Evolutionary conservation across 495 filamentous ascomycete genomes (phyloP).

Genomic region (Lophiotrema nucula): DNA sequence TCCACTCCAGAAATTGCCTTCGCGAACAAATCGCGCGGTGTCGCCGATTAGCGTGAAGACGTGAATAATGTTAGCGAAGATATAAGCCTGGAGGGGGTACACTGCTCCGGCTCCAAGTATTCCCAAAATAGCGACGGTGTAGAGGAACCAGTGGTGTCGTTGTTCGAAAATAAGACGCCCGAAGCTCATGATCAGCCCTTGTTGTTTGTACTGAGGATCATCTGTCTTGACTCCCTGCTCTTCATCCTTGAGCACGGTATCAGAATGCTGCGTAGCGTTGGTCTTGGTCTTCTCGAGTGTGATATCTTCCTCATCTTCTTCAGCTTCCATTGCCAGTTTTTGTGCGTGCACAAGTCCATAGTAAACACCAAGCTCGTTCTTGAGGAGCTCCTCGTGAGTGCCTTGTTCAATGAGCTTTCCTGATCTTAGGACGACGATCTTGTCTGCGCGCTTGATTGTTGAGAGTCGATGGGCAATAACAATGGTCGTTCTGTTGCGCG

Average conservation of each 20-base stretch:
- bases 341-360: conserved; percentile 35
- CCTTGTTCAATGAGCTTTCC: conserved; percentile 38
- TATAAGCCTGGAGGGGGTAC: conserved; percentile 35
- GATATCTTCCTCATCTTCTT: conserved; percentile 12
- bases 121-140: conserved; percentile 22
- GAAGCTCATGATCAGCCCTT: conserved; percentile 23
- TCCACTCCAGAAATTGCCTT: conserved; percentile 36
- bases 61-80: conserved; percentile 35
- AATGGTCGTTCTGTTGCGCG: conserved; percentile 37
- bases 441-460: conserved; percentile 38
- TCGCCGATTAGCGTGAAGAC: conserved; percentile 28
- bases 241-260: not conserved
- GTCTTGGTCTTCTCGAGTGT: conserved; percentile 18
- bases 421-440: conserved; percentile 35
- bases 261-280: conserved; percentile 11
- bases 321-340: conserved; percentile 24
- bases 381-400: conserved; percentile 33
- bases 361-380: conserved; percentile 31
- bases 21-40: conserved; percentile 7
- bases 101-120: conserved; percentile 32
- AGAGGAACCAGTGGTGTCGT: conserved; percentile 30
- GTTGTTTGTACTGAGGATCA: conserved; percentile 26
- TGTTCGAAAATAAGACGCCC: conserved; percentile 33
- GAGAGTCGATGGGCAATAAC: conserved; percentile 38
- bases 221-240: not conserved